Evolutionary conservation across 345 rosid genomes (phyloP).

Genomic region (Psidium friedrichsthalianum): DNA sequence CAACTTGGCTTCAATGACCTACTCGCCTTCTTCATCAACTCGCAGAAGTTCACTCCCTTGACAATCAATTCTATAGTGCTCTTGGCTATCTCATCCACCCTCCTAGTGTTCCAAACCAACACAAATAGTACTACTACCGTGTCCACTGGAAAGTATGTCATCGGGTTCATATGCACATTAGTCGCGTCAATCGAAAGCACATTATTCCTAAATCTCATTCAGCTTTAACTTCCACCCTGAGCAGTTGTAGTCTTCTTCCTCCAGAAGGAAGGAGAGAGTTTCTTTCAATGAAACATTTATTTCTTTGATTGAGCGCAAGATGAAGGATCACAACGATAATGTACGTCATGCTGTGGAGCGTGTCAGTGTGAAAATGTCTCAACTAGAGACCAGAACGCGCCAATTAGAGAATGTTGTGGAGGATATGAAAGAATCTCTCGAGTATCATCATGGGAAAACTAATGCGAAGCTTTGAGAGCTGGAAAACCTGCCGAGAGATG

Average conservation of each 20-base stretch:
- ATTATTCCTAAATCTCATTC: constrained; percentile 23
- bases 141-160: constrained; percentile 7
- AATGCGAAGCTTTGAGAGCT: constrained; percentile 42
- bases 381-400: constrained; percentile 32
- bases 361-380: constrained; percentile 31
- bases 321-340: constrained; percentile 31
- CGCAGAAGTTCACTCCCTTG: constrained; percentile 33
- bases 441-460: constrained; percentile 28
- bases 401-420: constrained; percentile 28
- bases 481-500: constrained; percentile 34
- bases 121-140: background rate
- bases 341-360: constrained; percentile 29
- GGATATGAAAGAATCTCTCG: constrained; percentile 28
- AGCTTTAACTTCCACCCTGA: constrained; percentile 28
- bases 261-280: constrained; percentile 4
- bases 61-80: constrained; percentile 29
- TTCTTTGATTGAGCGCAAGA: constrained; percentile 24
- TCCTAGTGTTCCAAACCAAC: constrained; percentile 19
- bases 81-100: constrained; percentile 38
- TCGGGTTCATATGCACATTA: constrained; percentile 39
- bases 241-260: too few relatives aligned
- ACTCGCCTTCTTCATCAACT: constrained; percentile 39
- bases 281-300: constrained; percentile 14
- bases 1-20: constrained; percentile 45
- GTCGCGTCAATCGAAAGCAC: constrained; percentile 31